These are phyloP conservation scores for Ustilago vetiveriae DNA, from an alignment of 1,284 basidiomycete genomes.

Conservation along the genomic window DNA sequence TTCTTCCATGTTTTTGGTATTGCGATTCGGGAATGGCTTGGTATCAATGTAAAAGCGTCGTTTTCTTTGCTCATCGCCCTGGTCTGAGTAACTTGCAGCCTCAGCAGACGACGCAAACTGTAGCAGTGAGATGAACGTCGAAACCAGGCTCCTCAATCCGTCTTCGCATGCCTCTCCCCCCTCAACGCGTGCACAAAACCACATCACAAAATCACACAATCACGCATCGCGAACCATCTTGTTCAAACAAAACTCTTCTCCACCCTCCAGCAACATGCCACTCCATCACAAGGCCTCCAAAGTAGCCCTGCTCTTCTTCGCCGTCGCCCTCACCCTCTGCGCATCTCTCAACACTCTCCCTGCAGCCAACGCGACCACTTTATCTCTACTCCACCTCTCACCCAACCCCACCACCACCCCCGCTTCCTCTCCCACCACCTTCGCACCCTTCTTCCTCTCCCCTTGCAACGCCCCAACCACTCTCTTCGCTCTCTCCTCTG, in stretches of 20 bases:
- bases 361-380: constrained; percentile 9
- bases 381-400: constrained; percentile 11
- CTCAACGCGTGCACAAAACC: neutral
- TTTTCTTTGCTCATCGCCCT: too few relatives aligned
- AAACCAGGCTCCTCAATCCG: too few relatives aligned
- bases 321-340: constrained; percentile 12
- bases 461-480: constrained; percentile 10
- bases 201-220: too few relatives aligned
- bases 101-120: too few relatives aligned
- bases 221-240: neutral
- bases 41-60: too few relatives aligned
- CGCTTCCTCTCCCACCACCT: neutral
- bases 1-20: too few relatives aligned
- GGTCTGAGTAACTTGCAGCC: too few relatives aligned
- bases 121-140: too few relatives aligned
- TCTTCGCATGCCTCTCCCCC: neutral
- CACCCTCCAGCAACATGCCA: too few relatives aligned
- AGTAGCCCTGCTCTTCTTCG: constrained; percentile 6
- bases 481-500: constrained; percentile 5
- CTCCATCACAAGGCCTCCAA: constrained; percentile 6
- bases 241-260: too few relatives aligned
- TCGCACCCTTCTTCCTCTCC: neutral
- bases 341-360: constrained; percentile 38
- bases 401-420: constrained; percentile 2
- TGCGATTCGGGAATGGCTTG: too few relatives aligned